Evolutionary conservation across 176 grass and related monocot species (phyloP), one percentile per base, ranked within the genome.

Genomic region (Ensete glaucum): DNA sequence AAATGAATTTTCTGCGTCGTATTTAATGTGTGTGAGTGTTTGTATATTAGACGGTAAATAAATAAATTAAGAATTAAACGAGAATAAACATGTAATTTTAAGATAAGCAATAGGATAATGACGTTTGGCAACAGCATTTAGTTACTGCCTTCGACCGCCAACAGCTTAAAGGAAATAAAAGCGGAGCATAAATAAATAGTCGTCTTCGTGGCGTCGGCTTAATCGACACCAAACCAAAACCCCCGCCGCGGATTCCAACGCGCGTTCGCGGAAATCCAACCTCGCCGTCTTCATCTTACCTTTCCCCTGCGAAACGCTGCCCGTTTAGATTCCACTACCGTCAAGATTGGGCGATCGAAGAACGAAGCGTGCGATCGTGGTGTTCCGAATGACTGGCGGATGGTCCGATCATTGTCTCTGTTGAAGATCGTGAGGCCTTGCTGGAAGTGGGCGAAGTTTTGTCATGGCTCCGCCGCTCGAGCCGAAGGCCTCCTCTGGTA

Each of bases 401-500:
- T 78, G 50, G 72, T 17, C 27, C 34, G 34, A 43, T 43, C 34
- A 43, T 43, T 4, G 34, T 10, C 67, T 74, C 62, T 85, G 68
- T 74, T 81, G 84, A 80, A 76, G 53, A 81, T 85, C 53, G 79
- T 85, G 52, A 76, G 84, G 0, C 79, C 79, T n/a, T 86, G 85
- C 71, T 86, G 81, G 76, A 86, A 82, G 71, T 71, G 80, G 26
- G 73, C 79, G 15, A 12, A 54, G 54, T 43, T 16, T 34, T 19
- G 21, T 23, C 19, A 49, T 67, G 85, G 73, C 51, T 74, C 51
- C 60, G 76, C 27, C 52, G 67, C 69, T 24, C 69, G 78, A 48
- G 76, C 67, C 50, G 83, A 91, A 48, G 82, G 80, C 9, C 80
- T 91, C 69, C 78, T 91, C 19, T 91, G 89, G 89, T 88, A 91